phyloP scores from a whole-genome alignment of 106 monocot genomes.

The Acanthochlamys bracteata region DNA sequence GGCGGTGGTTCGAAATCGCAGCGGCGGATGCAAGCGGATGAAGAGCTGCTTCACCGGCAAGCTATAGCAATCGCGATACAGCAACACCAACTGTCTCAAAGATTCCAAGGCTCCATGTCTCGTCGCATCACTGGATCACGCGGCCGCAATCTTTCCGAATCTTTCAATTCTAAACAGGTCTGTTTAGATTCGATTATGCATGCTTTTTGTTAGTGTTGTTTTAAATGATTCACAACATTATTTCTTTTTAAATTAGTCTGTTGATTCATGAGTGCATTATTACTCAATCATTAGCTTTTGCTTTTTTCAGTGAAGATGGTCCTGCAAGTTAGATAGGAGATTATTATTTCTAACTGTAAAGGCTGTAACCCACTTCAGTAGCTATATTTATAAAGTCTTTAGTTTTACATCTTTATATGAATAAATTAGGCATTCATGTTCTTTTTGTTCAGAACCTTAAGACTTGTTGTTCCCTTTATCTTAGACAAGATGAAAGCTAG shows the following conservation, averaged over 20 bases:
- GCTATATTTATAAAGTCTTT: too few relatives aligned
- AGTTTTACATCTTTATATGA: too few relatives aligned
- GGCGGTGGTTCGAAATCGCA: slow-evolving; percentile 17
- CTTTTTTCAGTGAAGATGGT: slow-evolving; percentile 1
- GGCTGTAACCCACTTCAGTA: neutral
- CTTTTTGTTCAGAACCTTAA: neutral
- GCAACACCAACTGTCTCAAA: slow-evolving; percentile 56
- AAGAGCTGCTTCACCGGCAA: slow-evolving; percentile 63
- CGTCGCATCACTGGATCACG: slow-evolving; percentile 60
- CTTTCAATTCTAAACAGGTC: slow-evolving; percentile 39
- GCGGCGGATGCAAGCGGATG: slow-evolving; percentile 36
- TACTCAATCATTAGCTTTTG: slow-evolving; percentile 2
- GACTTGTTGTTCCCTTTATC: neutral
- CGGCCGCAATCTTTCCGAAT: slow-evolving; percentile 46
- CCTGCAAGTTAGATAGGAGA: neutral
- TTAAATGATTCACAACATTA: neutral
- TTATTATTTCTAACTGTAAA: neutral
- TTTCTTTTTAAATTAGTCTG: neutral
- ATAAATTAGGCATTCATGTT: neutral
- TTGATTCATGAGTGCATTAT: neutral
- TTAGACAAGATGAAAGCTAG: neutral
- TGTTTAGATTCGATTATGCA: neutral
- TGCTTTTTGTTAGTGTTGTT: neutral
- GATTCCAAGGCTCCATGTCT: slow-evolving; percentile 80
- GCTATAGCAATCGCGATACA: slow-evolving; percentile 72